Conservation (phyloP, 1,284 basidiomycete species). For the Amylostereum chailletii region DNA sequence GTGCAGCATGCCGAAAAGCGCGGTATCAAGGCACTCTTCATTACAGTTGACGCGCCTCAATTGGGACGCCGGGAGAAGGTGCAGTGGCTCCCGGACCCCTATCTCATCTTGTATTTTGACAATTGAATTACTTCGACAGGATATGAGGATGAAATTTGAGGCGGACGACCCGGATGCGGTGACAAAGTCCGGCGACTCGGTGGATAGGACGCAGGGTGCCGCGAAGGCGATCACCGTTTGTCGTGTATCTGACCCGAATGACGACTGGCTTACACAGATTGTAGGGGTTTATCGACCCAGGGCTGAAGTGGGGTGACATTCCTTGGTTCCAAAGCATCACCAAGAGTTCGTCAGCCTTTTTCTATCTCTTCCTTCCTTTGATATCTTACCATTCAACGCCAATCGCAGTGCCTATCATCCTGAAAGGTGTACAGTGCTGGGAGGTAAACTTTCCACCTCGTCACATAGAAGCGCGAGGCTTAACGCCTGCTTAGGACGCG, state of each 20-base stretch:
- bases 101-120: not conserved
- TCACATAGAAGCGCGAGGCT: constrained; percentile 86
- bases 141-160: constrained; percentile 95
- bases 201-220: constrained; percentile 19
- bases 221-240: constrained; percentile 23
- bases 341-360: constrained; percentile 42
- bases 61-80: constrained; percentile 74
- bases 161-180: constrained; percentile 20
- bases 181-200: not conserved
- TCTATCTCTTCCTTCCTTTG: not conserved
- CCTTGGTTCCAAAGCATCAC: constrained; percentile 87
- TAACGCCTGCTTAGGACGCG: constrained; percentile 91
- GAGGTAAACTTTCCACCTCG: constrained; percentile 45
- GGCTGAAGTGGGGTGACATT: constrained; percentile 81
- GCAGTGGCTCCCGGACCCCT: not conserved
- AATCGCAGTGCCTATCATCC: constrained; percentile 72
- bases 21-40: constrained; percentile 82
- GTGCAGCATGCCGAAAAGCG: constrained; percentile 80
- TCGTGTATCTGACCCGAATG: not conserved
- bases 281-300: constrained; percentile 90
- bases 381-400: not conserved
- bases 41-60: constrained; percentile 91
- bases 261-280: constrained; percentile 1
- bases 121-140: constrained; percentile 30
- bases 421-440: constrained; percentile 93